Base-by-base conservation (phyloP, 441 rosid species). In the Croton laevigatus region DNA sequence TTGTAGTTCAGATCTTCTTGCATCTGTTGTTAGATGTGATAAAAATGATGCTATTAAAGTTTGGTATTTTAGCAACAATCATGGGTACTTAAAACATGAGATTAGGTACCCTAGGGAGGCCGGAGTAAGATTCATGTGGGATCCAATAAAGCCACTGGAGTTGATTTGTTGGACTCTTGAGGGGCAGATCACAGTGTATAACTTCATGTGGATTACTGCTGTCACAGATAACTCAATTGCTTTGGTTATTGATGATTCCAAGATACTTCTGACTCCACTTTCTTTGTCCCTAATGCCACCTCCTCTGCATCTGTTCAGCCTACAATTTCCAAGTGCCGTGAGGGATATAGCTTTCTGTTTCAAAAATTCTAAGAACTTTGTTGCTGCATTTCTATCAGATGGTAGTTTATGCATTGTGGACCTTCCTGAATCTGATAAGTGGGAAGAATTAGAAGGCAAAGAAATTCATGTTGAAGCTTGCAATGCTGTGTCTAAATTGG, bases 21-120 rank as follows among this genome's bases (percentile, higher is more conserved):
- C 91, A 34, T 84, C 88, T 42, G 77, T 86, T 80, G 96, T 90
- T 58, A 86, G 90, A 71, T 87, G 81, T 75, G 82, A 82, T 68
- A 73, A 78, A 22, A 82, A 81, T 62, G 96, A 94, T 72, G 78
- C 81, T 72, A 34, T 90, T 67, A 88, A 86, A 75, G 80, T 94
- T 55, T 94, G 99, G 98, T 82, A 48, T 79, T 92, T 88, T 80
- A 78, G 91, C 87, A 94, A 92, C 84, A 87, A 92, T 59, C 91
- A 87, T 72, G 90, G 99, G 99, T 94, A 89, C 81, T 72, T 92
- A 70, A 94, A 94, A 80, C 91, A 94, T 57, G 98, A 94, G 79
- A 70, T 86, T 68, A 85, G 90, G 75, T 86, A 80, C 82, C 73
- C 77, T 9, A 85, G 68, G 69, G 80, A 84, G 71, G 91, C 87